Base-by-base conservation (phyloP, 2,329 filamentous ascomycete genomes). In the Cadophora sp. region DNA sequence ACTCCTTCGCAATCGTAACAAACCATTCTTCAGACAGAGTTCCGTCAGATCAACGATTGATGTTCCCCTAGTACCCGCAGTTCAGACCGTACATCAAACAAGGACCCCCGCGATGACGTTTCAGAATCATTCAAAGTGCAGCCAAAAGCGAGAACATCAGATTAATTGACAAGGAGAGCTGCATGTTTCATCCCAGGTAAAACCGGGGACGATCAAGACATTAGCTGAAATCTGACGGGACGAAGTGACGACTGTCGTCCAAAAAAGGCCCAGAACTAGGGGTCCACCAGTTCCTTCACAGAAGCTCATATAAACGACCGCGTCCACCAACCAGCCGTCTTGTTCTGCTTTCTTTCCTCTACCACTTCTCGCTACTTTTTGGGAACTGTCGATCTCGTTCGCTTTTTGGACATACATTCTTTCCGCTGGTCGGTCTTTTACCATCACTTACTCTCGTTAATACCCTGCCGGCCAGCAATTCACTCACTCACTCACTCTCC, bases 351-450 rank as follows among this genome's bases (percentile, higher is more conserved):
- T 12, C n/a, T 22, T 26, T 56, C 55, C 7, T 29, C 14, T 24
- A 26, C 37, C 40, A 34, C 56, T 48, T 65, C 40, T 43, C 40
- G 40, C 40, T 43, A 56, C 31, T 58, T 34, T 58, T 53, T 27
- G 50, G 50, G 12, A 27, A 53, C 29, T 53, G 50, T 53, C 26
- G 50, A 53, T 53, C 50, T 53, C 48, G 50, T 64, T 53, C 48
- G 24, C 24, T 62, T n/a, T 46, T 26, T 62, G 24, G 55, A 24
- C 40, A 53, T 29, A 26, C 24, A 19, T 66, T 26, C 56, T 40
- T 55, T 66, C 65, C 68, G 65, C 68, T 34, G 68, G 68, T 66
- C 62, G 62, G 59, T 64, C 56, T 63, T 66, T 62, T 46, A 16
- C 56, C 56, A 43, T 40, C 56, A 37, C 5, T 43, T 26, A 59